These are phyloP conservation scores for Trichoderma atroviride DNA, from an alignment of 2,329 filamentous ascomycete genomes.

Conservation along the genomic window DNA sequence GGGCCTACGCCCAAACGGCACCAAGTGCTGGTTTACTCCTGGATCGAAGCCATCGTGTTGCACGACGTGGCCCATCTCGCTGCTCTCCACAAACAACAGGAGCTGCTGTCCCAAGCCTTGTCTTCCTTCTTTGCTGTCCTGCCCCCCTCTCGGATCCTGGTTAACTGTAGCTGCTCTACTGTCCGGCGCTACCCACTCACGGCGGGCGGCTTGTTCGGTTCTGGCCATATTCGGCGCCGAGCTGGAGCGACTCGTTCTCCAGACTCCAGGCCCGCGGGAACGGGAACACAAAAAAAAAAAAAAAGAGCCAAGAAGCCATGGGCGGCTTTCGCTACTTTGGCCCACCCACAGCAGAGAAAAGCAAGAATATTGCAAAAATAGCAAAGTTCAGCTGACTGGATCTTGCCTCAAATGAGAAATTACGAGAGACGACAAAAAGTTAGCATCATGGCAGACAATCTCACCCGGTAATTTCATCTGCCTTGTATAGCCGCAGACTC, in stretches of 20 bases:
- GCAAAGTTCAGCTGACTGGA: background rate
- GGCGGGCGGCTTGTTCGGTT: conserved; percentile 19
- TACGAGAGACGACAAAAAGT: background rate
- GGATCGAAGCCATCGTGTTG: background rate
- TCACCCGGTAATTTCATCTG: background rate
- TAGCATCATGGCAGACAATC: background rate
- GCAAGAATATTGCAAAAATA: background rate
- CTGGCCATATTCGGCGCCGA: conserved; percentile 16
- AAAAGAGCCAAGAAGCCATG: conserved; percentile 3
- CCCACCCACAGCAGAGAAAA: background rate
- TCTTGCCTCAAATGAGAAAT: background rate
- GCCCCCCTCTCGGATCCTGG: background rate
- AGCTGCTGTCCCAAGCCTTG: background rate
- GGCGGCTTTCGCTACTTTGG: conserved; percentile 6
- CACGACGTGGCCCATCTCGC: background rate
- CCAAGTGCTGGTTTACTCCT: background rate
- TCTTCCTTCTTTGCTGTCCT: background rate
- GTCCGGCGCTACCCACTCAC: conserved; percentile 9
- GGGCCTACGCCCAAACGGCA: background rate
- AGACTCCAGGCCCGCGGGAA: conserved; percentile 23
- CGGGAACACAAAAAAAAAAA: background rate
- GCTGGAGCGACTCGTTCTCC: conserved; percentile 19
- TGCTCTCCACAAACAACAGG: background rate
- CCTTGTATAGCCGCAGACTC: conserved; percentile 2
- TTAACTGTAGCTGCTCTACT: background rate